Evolutionary conservation across 2,329 filamentous ascomycete genomes (phyloP), one percentile per base, ranked within the genome.

Genomic region (Colletotrichum sp.): DNA sequence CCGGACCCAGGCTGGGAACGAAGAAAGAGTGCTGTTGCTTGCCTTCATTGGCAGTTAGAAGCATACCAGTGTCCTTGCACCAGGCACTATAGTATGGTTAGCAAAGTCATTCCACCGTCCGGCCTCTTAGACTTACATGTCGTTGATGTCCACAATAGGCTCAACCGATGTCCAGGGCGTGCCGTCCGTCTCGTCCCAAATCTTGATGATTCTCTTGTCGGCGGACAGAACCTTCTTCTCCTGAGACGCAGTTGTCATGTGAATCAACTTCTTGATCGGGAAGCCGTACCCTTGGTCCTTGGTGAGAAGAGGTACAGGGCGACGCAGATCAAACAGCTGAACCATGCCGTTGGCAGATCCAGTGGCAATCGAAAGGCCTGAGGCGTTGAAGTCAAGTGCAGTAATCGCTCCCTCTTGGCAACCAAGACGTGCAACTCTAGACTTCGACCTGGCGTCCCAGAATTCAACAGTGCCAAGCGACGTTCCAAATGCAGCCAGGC

Each of bases 221-320:
- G 96, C 93, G 2, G 96, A 98, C 77, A 99, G 88, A 24, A 99
- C 93, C 85, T 98, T 98, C 83, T 95, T 95, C 77, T 96, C 93
- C 63, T 94, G 92, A 1, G 93, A 94, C 14, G 91, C 89, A 9
- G 92, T 94, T 13, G 94, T 95, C 80, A 93, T 88, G 81, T 93
- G 91, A 66, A 92, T 91, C 71, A 99, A 88, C 63, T 95, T 98
- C 81, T 98, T 94, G 74, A 99, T 95, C 1, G 96, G 92, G 82
- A 96, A 98, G 4, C 96, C 96, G 83, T 98, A 98, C 65, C 98
- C 97, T 86, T 99, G 97, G 80, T 99, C 96, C 84, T 98, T 99
- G 82, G 93, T 95, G 65, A 99, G 87, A 10, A 98, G 86, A 2
- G 98, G 96, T 0, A 94, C 90, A 0, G 97, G 96, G 26, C 95